Base-by-base conservation (phyloP, 257 asterid species). In the Linderniella brevidens region DNA sequence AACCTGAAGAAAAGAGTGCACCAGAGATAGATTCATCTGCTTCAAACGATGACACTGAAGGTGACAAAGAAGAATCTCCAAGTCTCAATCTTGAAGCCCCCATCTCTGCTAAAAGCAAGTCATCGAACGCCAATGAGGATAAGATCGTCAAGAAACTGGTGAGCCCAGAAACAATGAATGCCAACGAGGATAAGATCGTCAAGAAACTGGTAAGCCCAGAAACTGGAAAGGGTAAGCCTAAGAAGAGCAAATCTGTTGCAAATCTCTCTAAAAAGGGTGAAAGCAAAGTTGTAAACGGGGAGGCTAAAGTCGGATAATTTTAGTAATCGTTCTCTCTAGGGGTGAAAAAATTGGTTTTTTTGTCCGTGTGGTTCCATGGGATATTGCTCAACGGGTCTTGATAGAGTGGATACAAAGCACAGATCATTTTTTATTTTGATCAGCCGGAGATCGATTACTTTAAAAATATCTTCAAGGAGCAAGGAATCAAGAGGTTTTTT, bases 211-310 rank as follows among this genome's bases (percentile, higher is more conserved):
- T 58, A 44, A 46, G 53, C 48, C 55, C 84, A 0, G 69, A 55
- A 35, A 80, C 73, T 54, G 68, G 41, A 35, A 61, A 43, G 64
- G 59, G 62, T 17, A 68, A 56, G 50, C 75, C 56, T 61, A 68
- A 41, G 53, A 70, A 75, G 45, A 55, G 58, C 54, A 70, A 68
- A 64, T 38, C 75, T 41, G 65, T 12, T 17, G 19, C 49, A 62
- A 63, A 48, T 54, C 32, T 57, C 48, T 57, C 88, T 58, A 59
- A 55, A 64, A 72, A 67, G 46, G 67, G 59, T 51, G 80, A 65
- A 54, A 70, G 52, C 52, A 45, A 76, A 1, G 58, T 60, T 41
- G 72, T 80, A 59, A 80, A 78, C 64, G 92, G 93, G 64, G 93
- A 78, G 51, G 86, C 90, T 57, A 74, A 74, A 51, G 59, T 74